Percentiles rank a stretch among this genome's conserved stretches.
phyloP scores from a whole-genome alignment of 2,329 filamentous ascomycete genomes.

The Pyricularia sp. region DNA sequence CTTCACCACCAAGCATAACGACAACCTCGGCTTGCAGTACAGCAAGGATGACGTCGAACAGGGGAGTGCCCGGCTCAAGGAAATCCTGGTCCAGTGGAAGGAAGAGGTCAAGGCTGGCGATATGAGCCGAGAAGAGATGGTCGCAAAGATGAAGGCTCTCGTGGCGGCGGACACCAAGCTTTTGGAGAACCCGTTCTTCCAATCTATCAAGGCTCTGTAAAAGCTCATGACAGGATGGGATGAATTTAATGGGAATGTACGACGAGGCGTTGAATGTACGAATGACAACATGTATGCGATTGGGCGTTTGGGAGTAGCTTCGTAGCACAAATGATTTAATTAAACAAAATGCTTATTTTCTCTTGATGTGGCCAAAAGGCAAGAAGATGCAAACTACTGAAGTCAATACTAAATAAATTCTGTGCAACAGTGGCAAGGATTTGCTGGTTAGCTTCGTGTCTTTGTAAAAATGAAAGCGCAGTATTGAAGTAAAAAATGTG shows the following conservation, averaged over 20 bases:
- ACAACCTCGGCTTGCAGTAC: conserved; percentile 41
- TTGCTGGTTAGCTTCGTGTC: background rate
- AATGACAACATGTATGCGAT: background rate
- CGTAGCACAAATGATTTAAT: background rate
- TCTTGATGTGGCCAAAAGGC: background rate
- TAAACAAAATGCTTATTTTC: background rate
- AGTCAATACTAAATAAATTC: background rate
- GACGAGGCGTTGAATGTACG: conserved; percentile 2
- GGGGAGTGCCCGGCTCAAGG: conserved; percentile 74
- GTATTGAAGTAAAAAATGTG: background rate
- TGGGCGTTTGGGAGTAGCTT: background rate
- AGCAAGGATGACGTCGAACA: conserved; percentile 80
- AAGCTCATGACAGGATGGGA: background rate
- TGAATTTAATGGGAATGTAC: conserved; percentile 1
- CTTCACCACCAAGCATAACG: conserved; percentile 69
- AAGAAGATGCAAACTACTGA: background rate
- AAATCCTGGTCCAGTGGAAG: conserved; percentile 77
- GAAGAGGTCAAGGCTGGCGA: conserved; percentile 45
- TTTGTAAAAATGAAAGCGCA: background rate
- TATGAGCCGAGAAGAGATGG: conserved; percentile 60
- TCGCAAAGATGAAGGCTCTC: conserved; percentile 64
- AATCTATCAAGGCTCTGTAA: conserved; percentile 44
- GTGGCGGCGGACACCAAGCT: conserved; percentile 59
- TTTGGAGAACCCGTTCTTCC: conserved; percentile 56
- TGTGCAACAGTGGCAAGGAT: background rate